phyloP scores from a whole-genome alignment of 495 filamentous ascomycete species.

The Stereocaulon alpinum region DNA sequence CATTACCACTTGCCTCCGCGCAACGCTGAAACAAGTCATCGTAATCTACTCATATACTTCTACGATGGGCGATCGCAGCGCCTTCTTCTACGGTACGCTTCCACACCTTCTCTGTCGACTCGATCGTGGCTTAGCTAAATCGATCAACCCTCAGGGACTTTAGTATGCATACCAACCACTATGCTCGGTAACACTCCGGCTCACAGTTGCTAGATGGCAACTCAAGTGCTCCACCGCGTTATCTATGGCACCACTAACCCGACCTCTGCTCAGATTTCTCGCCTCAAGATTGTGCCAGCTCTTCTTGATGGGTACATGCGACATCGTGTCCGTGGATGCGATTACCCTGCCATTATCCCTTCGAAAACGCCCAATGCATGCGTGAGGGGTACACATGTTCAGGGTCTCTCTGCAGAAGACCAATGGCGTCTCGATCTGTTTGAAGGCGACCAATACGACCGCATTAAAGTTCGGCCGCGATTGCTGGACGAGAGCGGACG shows the following conservation, averaged over 20 bases:
- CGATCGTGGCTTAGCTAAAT: background rate
- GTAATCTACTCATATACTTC: background rate
- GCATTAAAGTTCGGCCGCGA: constrained; percentile 48
- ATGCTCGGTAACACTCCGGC: constrained; percentile 22
- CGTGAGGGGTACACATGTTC: constrained; percentile 75
- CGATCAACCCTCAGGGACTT: constrained; percentile 22
- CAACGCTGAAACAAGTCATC: too few species aligned
- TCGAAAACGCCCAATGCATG: constrained; percentile 22
- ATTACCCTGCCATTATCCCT: constrained; percentile 77
- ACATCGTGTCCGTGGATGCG: constrained; percentile 52
- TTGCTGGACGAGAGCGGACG: constrained; percentile 35
- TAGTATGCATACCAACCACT: constrained; percentile 24
- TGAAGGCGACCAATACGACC: constrained; percentile 67
- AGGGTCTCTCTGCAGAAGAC: constrained; percentile 68
- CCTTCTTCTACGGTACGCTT: constrained; percentile 48
- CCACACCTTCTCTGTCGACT: background rate
- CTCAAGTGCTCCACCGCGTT: constrained; percentile 71
- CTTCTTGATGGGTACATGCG: constrained; percentile 63
- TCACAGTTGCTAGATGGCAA: constrained; percentile 52
- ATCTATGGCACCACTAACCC: constrained; percentile 52
- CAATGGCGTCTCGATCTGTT: constrained; percentile 69
- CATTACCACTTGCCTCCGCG: background rate
- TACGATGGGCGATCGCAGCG: constrained; percentile 37
- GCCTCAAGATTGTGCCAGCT: constrained; percentile 60
- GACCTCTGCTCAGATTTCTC: constrained; percentile 39